Evolutionary conservation across 1,284 basidiomycete genomes (phyloP), one percentile per base, ranked within the genome.

Genomic region (Athelia sp.): DNA sequence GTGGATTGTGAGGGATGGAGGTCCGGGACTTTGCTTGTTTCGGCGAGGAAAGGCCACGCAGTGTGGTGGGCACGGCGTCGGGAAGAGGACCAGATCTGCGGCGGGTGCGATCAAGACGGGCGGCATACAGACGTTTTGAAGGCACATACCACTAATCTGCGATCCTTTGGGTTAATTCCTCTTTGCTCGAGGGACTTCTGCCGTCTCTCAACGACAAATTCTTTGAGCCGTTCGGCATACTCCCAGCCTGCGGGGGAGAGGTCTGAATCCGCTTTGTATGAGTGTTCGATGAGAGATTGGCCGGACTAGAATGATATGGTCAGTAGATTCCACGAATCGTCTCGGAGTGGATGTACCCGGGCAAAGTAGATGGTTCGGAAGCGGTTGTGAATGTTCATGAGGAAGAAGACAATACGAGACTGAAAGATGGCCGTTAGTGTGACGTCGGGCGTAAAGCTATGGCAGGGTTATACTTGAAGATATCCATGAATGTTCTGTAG

Each of bases 241-340:
- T 97, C 93, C 90, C 92, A 93, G 4, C 96, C 96, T 1, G 87
- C 87, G 2, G 92, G 89, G 1, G 93, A 97, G 8, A 99, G 80
- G 63, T 98, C 97, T 0, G 96, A 94, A 63, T 99, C 96, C 24
- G 96, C 95, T 70, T 97, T 98, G 76, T 96, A 99, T 3, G 95
- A 97, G 65, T 99, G 97, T 64, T 99, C 97, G 56, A 98, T 95
- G 50, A 98, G 78, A 4, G 91, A 97, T 75, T 93, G 93, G 11
- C 93, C 93, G 4, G 93, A 95, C 90, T 88, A 49, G 52, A 24
- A 19, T 18, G 47, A 9, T 9, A 21, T 18, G 3, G 14, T 50
- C 46, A 45, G 46, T 47, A 43, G 34, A 36, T 35, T 42, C 29
- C 23, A 43, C n/a, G 32, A 4, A 21, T 4, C 26, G 17, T 15